phyloP scores from a whole-genome alignment of 805 yeast genomes.

The Metschnikowia rubicola region DNA sequence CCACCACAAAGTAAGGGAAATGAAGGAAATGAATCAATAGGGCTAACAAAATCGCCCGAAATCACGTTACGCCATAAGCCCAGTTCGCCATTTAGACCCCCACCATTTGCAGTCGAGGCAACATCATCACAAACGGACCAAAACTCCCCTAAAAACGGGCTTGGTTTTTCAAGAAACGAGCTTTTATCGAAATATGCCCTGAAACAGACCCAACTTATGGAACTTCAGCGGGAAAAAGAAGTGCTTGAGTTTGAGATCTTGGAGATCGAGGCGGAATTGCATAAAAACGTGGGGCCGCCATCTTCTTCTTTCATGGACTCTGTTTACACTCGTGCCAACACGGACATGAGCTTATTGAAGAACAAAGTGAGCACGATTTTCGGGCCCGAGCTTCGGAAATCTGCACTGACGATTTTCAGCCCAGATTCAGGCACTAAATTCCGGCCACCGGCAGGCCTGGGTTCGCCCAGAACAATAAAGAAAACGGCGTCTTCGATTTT shows the following conservation, averaged over 20 bases:
- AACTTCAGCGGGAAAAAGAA: conserved; percentile 42
- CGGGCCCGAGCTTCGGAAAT: conserved; percentile 3
- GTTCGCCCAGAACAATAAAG: background rate
- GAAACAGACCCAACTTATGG: conserved; percentile 52
- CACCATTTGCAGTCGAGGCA: conserved; percentile 5
- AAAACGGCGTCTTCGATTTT: conserved; percentile 11
- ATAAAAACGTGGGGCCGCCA: conserved; percentile 11
- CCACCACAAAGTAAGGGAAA: background rate
- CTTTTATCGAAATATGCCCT: conserved; percentile 37
- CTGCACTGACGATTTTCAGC: conserved; percentile 3
- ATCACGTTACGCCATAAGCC: background rate
- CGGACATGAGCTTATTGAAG: conserved; percentile 3
- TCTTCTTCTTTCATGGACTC: conserved; percentile 9
- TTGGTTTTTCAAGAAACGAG: background rate
- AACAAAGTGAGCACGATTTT: conserved; percentile 15
- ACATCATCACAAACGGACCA: background rate
- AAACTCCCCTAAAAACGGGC: no score
- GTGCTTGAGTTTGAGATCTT: conserved; percentile 34
- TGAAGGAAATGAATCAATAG: no score
- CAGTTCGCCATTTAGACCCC: conserved; percentile 3
- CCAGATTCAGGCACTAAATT: background rate
- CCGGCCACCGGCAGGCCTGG: no score
- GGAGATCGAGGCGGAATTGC: conserved; percentile 20
- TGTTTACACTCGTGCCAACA: conserved; percentile 4
- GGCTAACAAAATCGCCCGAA: background rate